Evolutionary conservation across 1,139 yeast species (phyloP).

Genomic region (Scheffersomyces titani): DNA sequence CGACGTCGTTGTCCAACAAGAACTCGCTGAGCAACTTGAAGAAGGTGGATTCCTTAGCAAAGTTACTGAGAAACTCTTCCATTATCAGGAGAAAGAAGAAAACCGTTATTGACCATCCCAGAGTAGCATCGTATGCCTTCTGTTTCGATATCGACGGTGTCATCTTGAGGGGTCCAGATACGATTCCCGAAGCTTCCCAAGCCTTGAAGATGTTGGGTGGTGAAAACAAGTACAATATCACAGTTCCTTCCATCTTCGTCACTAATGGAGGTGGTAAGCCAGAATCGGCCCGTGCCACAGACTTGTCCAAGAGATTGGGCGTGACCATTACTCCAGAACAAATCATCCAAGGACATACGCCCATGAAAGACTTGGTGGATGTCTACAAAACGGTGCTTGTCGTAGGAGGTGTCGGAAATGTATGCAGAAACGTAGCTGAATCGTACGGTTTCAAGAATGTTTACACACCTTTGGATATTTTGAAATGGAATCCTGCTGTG

Average conservation of each 20-base stretch:
- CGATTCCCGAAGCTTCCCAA: slow-evolving; percentile 73
- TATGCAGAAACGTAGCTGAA: slow-evolving; percentile 77
- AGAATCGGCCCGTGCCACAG: slow-evolving; percentile 69
- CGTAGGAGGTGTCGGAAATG: slow-evolving; percentile 83
- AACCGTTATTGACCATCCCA: slow-evolving; percentile 59
- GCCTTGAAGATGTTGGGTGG: slow-evolving; percentile 75
- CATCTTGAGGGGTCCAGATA: slow-evolving; percentile 74
- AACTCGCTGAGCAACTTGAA: slow-evolving; percentile 46
- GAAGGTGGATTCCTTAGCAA: slow-evolving; percentile 51
- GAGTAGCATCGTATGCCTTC: slow-evolving; percentile 82
- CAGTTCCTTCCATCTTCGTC: slow-evolving; percentile 83
- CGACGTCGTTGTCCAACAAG: slow-evolving; percentile 30
- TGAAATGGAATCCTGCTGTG: slow-evolving; percentile 85
- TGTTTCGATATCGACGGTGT: slow-evolving; percentile 90
- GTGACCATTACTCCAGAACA: slow-evolving; percentile 68
- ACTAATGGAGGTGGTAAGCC: slow-evolving; percentile 91
- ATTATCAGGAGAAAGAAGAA: slow-evolving; percentile 52
- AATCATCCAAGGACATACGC: slow-evolving; percentile 87
- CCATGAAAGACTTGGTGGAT: slow-evolving; percentile 75
- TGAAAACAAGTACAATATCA: slow-evolving; percentile 72
- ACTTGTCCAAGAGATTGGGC: slow-evolving; percentile 61
- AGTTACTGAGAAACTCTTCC: slow-evolving; percentile 54
- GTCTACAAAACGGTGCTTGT: slow-evolving; percentile 71
- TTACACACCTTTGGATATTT: slow-evolving; percentile 73
- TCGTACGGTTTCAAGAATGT: slow-evolving; percentile 77